phyloP scores from a whole-genome alignment of 1,139 yeast genomes.

The Kodamaea plutei region DNA sequence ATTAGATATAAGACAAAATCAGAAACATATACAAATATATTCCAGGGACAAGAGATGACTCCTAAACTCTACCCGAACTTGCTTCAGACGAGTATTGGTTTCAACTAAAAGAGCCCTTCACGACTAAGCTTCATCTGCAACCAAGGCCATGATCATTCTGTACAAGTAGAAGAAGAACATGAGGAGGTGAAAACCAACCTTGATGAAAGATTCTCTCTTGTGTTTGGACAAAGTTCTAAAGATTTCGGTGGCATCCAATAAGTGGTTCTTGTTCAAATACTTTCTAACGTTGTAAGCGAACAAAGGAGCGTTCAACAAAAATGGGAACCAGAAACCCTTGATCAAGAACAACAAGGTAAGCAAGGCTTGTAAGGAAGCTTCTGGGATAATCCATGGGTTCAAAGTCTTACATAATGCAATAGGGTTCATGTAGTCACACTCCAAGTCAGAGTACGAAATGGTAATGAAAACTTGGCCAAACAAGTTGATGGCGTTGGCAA shows the following conservation, averaged over 20 bases:
- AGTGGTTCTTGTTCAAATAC: constrained; percentile 69
- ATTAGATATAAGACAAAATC: no score
- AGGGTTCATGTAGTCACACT: constrained; percentile 94
- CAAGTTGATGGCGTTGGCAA: constrained; percentile 80
- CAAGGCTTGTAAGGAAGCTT: constrained; percentile 79
- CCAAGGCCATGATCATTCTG: constrained; percentile 94
- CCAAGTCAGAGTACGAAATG: constrained; percentile 88
- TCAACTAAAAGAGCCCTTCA: no score
- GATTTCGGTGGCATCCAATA: constrained; percentile 96
- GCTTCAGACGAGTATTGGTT: no score
- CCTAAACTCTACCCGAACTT: no score
- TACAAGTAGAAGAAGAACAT: constrained; percentile 94
- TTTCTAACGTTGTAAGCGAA: constrained; percentile 79
- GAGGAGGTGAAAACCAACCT: constrained; percentile 85
- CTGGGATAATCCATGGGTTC: constrained; percentile 87
- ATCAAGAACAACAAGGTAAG: constrained; percentile 68
- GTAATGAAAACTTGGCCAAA: constrained; percentile 91
- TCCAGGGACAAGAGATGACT: no score
- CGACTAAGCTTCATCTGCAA: constrained; percentile 73
- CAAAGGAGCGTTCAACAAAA: constrained; percentile 81
- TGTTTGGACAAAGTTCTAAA: constrained; percentile 91
- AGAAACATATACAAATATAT: no score
- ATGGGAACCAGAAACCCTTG: constrained; percentile 92
- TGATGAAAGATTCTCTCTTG: constrained; percentile 87
- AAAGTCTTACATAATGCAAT: constrained; percentile 92